A percentile compares a stretch with the other conserved stretches of the same genome.
Evolutionary conservation across 2,329 filamentous ascomycete genomes (phyloP).

Genomic region (Sporothrix pallida): DNA sequence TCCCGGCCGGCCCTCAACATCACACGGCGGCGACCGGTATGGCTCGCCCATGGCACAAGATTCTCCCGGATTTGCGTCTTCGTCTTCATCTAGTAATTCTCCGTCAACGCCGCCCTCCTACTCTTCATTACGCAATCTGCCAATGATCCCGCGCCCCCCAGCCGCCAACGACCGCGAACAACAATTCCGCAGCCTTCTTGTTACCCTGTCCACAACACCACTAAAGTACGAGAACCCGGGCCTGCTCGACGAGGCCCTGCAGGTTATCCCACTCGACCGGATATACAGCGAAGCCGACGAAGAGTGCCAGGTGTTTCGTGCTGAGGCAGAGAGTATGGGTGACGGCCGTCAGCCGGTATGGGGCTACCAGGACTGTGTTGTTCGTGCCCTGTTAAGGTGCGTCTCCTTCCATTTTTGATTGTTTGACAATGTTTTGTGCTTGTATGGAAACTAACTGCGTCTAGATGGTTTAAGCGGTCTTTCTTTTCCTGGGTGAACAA

Average conservation of each 20-base stretch:
- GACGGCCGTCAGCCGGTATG: slow-evolving; percentile 81
- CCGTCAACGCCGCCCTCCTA: slow-evolving; percentile 53
- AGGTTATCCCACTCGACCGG: slow-evolving; percentile 83
- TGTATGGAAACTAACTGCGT: slow-evolving; percentile 28
- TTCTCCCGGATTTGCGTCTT: slow-evolving; percentile 9
- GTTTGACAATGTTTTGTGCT: not conserved
- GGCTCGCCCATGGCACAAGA: slow-evolving; percentile 33
- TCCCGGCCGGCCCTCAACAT: slow-evolving; percentile 52
- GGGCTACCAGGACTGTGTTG: slow-evolving; percentile 97
- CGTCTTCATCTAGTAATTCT: not conserved
- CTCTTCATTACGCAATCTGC: slow-evolving; percentile 56
- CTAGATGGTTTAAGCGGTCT: slow-evolving; percentile 89
- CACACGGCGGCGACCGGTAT: slow-evolving; percentile 48
- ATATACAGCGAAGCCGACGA: slow-evolving; percentile 95
- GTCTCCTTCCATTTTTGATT: slow-evolving; percentile 44
- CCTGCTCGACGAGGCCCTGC: slow-evolving; percentile 86
- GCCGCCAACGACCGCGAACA: slow-evolving; percentile 66
- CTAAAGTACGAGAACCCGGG: slow-evolving; percentile 97
- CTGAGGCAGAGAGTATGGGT: slow-evolving; percentile 85
- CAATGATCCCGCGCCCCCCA: slow-evolving; percentile 73
- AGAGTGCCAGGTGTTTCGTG: slow-evolving; percentile 84
- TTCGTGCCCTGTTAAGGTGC: slow-evolving; percentile 82
- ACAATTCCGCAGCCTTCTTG: slow-evolving; percentile 80
- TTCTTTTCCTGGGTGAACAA: slow-evolving; percentile 99
- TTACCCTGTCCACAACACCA: slow-evolving; percentile 85